A percentile compares a stretch with the other conserved stretches of the same genome.
Evolutionary conservation across 768 basidiomycete species (phyloP).

Genomic region (Lepiota venenata): DNA sequence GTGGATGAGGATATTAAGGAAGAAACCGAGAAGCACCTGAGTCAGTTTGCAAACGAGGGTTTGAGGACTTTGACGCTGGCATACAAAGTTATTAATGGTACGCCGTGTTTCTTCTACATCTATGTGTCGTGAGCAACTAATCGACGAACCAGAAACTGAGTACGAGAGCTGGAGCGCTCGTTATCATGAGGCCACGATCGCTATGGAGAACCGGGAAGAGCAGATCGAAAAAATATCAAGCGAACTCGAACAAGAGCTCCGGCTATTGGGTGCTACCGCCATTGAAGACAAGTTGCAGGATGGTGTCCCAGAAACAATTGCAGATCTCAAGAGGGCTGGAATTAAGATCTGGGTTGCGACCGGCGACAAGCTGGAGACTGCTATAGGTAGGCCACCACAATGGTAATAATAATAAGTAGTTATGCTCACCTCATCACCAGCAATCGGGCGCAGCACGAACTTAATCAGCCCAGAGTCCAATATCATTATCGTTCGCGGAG

Average conservation of each 20-base stretch:
- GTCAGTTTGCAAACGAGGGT: slow-evolving; percentile 82
- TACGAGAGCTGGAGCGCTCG: slow-evolving; percentile 75
- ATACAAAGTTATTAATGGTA: slow-evolving; percentile 76
- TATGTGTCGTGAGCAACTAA: slow-evolving; percentile 1
- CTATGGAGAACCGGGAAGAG: slow-evolving; percentile 76
- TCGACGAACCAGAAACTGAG: slow-evolving; percentile 52
- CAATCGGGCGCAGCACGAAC: slow-evolving; percentile 96
- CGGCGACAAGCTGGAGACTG: slow-evolving; percentile 96
- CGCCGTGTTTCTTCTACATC: slow-evolving; percentile 16
- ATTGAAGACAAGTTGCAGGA: slow-evolving; percentile 97
- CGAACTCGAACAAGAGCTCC: slow-evolving; percentile 76
- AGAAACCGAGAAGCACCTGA: slow-evolving; percentile 78
- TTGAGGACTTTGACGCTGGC: slow-evolving; percentile 91
- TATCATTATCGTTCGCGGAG: slow-evolving; percentile 87
- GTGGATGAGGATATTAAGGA: slow-evolving; percentile 56
- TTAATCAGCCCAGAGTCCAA: slow-evolving; percentile 86
- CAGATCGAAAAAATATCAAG: slow-evolving; percentile 74
- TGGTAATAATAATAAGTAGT: not conserved
- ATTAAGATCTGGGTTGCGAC: slow-evolving; percentile 99
- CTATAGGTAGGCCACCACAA: slow-evolving; percentile 60
- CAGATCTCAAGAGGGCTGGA: slow-evolving; percentile 90
- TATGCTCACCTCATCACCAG: slow-evolving; percentile 35
- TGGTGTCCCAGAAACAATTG: slow-evolving; percentile 94
- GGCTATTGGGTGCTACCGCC: slow-evolving; percentile 88
- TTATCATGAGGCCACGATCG: slow-evolving; percentile 76